Evolutionary conservation across 2,329 filamentous ascomycete species (phyloP).

Genomic region (Polytolypa hystricis): DNA sequence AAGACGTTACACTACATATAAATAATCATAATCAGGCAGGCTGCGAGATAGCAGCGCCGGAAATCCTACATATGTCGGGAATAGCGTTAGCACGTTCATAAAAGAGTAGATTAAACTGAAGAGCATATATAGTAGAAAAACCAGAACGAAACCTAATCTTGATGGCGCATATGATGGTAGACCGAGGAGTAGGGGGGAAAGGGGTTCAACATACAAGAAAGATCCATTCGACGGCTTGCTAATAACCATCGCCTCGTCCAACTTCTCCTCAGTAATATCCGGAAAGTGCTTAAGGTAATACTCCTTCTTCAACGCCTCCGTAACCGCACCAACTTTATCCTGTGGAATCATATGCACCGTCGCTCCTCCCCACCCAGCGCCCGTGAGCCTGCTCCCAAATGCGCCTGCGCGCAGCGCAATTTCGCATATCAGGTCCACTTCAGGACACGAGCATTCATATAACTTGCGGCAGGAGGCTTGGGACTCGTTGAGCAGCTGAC

Average conservation of each 20-base stretch:
- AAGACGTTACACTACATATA: too few relatives aligned
- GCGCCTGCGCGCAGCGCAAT: constrained; percentile 69
- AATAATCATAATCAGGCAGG: constrained; percentile 8
- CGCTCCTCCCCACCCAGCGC: constrained; percentile 94
- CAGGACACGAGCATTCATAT: constrained; percentile 85
- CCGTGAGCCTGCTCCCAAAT: constrained; percentile 77
- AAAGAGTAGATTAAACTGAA: not conserved
- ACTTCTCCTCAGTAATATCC: constrained; percentile 58
- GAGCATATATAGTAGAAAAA: constrained; percentile 10
- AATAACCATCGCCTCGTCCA: constrained; percentile 71
- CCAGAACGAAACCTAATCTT: not conserved
- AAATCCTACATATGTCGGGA: constrained; percentile 19
- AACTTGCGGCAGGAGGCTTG: constrained; percentile 76
- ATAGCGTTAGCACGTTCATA: not conserved
- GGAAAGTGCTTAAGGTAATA: constrained; percentile 70
- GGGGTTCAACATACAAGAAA: constrained; percentile 26
- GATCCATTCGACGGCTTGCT: constrained; percentile 56
- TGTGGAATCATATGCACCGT: constrained; percentile 85
- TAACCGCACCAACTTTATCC: constrained; percentile 68
- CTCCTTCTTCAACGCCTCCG: constrained; percentile 62
- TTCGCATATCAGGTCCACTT: constrained; percentile 78
- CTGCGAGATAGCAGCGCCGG: constrained; percentile 27
- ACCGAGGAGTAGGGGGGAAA: not conserved
- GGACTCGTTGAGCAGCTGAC: constrained; percentile 76
- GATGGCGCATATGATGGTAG: too few relatives aligned